Percentiles rank a stretch among this genome's conserved stretches.
Evolutionary conservation across 306 rosid species (phyloP).

Genomic region (Gynostemma pentaphyllum): DNA sequence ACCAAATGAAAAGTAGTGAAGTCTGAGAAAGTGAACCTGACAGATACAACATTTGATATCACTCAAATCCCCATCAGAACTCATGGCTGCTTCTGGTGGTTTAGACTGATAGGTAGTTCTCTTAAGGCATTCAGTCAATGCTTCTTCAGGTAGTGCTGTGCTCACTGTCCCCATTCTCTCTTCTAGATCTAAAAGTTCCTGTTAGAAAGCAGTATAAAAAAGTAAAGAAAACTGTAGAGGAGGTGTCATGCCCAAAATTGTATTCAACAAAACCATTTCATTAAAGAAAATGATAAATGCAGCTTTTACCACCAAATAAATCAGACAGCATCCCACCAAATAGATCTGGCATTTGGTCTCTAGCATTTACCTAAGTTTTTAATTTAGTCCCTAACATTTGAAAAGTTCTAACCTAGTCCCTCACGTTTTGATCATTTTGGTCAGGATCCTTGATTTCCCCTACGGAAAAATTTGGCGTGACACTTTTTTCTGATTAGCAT

Average conservation of each 20-base stretch:
- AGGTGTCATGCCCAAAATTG: not conserved
- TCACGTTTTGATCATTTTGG: too few relatives aligned
- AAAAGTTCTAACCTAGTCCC: too few relatives aligned
- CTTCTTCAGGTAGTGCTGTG: conserved; percentile 84
- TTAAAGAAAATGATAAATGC: not conserved
- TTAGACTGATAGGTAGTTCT: conserved; percentile 37
- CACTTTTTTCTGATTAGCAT: too few relatives aligned
- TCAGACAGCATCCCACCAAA: not conserved
- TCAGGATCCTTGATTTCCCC: too few relatives aligned
- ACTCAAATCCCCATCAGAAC: conserved; percentile 29
- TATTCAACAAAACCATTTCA: not conserved
- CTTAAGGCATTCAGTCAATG: conserved; percentile 49
- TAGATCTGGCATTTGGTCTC: too few relatives aligned
- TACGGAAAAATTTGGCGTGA: too few relatives aligned
- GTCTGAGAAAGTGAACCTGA: conserved; percentile 39
- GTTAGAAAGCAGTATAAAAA: conserved; percentile 10
- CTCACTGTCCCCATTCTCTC: conserved; percentile 97
- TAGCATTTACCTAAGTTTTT: too few relatives aligned
- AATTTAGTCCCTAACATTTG: too few relatives aligned
- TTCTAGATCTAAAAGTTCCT: conserved; percentile 91
- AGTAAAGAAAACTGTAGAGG: not conserved
- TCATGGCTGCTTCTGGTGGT: conserved; percentile 23
- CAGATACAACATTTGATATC: conserved; percentile 86
- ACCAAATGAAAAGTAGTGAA: not conserved
- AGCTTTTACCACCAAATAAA: not conserved